Conservation (phyloP, 164 flowering plant genomes). For the Vitis riparia region DNA sequence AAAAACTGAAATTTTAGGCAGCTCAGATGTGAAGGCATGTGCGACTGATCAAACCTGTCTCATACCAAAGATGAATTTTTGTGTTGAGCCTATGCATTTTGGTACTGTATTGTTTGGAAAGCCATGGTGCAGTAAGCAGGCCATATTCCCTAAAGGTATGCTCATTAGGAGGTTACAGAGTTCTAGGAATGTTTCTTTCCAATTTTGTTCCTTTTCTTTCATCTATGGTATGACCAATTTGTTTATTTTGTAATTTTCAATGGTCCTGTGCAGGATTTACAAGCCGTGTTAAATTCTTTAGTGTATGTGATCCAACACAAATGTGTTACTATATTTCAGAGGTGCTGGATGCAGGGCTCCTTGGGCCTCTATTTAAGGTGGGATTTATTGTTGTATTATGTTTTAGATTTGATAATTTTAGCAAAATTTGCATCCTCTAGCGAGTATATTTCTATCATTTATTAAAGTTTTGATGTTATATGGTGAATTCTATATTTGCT, state of each 20-base stretch:
- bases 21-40: slow-evolving; percentile 6
- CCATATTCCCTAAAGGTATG: slow-evolving; percentile 78
- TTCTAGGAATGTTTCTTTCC: background rate
- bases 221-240: background rate
- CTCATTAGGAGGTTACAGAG: background rate
- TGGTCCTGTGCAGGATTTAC: slow-evolving; percentile 55
- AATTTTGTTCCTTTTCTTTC: background rate
- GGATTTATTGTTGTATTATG: slow-evolving; percentile 1
- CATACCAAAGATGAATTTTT: slow-evolving; percentile 9
- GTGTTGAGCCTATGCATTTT: slow-evolving; percentile 49
- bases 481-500: too few species aligned
- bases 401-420: background rate
- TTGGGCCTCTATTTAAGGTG: slow-evolving; percentile 88
- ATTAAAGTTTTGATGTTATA: too few species aligned
- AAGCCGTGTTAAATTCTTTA: slow-evolving; percentile 62
- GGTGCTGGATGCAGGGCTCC: slow-evolving; percentile 72
- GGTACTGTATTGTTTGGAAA: slow-evolving; percentile 55
- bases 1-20: slow-evolving; percentile 14
- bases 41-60: slow-evolving; percentile 7
- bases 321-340: slow-evolving; percentile 62
- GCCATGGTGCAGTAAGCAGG: slow-evolving; percentile 56
- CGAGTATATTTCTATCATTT: too few species aligned
- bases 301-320: slow-evolving; percentile 50
- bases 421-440: too few species aligned
- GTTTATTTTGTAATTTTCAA: background rate